Evolutionary conservation across 371 early-diverging fungal genomes (phyloP).

Genomic region (Mortierella sp.): DNA sequence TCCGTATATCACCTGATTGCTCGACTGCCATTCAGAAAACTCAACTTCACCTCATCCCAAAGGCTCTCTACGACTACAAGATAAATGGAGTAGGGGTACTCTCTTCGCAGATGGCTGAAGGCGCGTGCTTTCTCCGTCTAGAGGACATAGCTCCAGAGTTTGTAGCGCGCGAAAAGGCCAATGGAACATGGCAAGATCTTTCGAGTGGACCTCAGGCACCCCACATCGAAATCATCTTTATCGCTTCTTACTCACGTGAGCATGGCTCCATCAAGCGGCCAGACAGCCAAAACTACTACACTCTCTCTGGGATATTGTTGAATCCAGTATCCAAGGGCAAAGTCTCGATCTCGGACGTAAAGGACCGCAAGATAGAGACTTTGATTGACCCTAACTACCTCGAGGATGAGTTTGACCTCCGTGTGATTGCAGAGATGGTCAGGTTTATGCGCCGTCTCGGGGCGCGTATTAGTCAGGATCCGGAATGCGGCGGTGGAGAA

Average conservation of each 20-base stretch:
- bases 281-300: constrained; percentile 26
- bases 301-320: constrained; percentile 32
- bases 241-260: constrained; percentile 15
- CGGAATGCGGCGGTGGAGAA: constrained; percentile 27
- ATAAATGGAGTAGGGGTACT: constrained; percentile 28
- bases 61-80: constrained; percentile 31
- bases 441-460: constrained; percentile 38
- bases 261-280: constrained; percentile 19
- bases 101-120: constrained; percentile 14
- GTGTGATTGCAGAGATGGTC: constrained; percentile 36
- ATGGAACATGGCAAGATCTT: constrained; percentile 50
- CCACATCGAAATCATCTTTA: constrained; percentile 41
- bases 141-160: constrained; percentile 54
- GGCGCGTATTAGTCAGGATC: constrained; percentile 26
- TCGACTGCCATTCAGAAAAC: background rate
- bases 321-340: constrained; percentile 40
- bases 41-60: constrained; percentile 9
- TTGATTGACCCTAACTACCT: constrained; percentile 49
- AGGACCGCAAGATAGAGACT: constrained; percentile 32
- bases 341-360: constrained; percentile 29
- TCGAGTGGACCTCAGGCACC: constrained; percentile 45
- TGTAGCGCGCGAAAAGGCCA: constrained; percentile 54
- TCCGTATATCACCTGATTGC: constrained; percentile 11
- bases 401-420: constrained; percentile 41
- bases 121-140: constrained; percentile 36